Evolutionary conservation across 78 protist genomes (phyloP), one percentile per base, ranked within the genome.

Genomic region (Dictyostelium brefeldianum): DNA sequence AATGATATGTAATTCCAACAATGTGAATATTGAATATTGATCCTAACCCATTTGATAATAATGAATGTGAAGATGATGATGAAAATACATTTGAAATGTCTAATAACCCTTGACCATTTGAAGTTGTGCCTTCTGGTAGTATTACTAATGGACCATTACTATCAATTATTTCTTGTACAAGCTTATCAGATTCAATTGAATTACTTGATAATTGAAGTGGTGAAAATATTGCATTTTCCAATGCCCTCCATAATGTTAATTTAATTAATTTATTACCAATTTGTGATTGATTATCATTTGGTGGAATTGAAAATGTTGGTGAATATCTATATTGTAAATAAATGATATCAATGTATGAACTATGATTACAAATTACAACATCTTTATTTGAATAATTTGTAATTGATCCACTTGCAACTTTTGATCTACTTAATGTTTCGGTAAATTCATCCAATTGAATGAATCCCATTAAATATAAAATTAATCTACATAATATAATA

Each of bases 231-330:
- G 93, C 78, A 64, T 87, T 87, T 48, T 48, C 64, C 43, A 87
- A 50, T 57, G 93, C 84, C 18, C 48, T 47, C 4, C 41, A 46
- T 2, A 87, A n/a, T 1, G 31, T 64, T 41, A 87, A n/a, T 77
- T 83, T 83, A 7, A 87, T 74, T 14, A 84, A 25, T 56, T 65
- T 51, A 31, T 67, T 73, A 46, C 12, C 64, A 20, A 47, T 22
- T 27, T 20, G 15, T 8, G 53, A 12, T 36, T 27, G 14, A 5
- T 47, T 25, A 46, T 87, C 93, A 50, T 77, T 87, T 36, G 93
- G 93, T 87, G 93, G 93, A 12, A 87, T 75, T 48, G 85, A 77
- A 65, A 87, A 87, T 20, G 22, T 50, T 46, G 93, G 93, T 65
- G 93, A 87, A 50, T 27, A 87, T 50, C 78, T 71, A 47, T 77